Base-by-base conservation (phyloP, 169 alveolate genomes). In the Plasmodium malariae region DNA sequence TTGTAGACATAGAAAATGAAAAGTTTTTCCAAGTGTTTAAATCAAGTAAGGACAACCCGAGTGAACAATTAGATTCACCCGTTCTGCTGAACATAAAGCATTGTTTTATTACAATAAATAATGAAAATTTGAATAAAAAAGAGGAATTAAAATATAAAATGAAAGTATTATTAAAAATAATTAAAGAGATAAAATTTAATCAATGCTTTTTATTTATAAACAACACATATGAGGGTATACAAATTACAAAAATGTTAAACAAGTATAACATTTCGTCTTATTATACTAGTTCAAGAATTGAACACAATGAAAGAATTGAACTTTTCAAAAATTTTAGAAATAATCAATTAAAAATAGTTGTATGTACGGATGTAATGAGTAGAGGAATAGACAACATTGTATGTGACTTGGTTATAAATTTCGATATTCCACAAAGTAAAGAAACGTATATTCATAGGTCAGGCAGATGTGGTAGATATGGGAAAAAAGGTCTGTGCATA, bases 351-450 rank as follows among this genome's bases (percentile, higher is more conserved):
- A 95, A 92, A 48, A 88, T 97, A 48, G 92, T 97, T 51, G 94
- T 97, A 19, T 96, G 97, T 72, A 93, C 98, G 3, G 98, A 97
- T 85, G 95, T 97, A n/a, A 94, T 97, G 68, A 93, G 98, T 71
- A 89, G 99, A 48, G 99, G 99, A 2, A 91, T 97, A 5, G 98
- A 97, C 69, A 89, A 96, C 19, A 96, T 95, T 3, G 88, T 87
- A 37, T 95, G 96, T 14, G 98, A 95, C 85, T 92, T 95, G 76
- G 98, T 97, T 3, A 94, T 97, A 2, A 97, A 96, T 74, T 93
- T 95, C 87, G 99, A 97, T 91, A 83, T 96, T 60, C 98, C 97
- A 9, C 45, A 72, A 17, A 89, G 93, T 14, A 95, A 94, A 87
- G 97, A 95, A 63, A 94, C 96, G 21, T 96, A 95, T 80, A 87